Conservation (phyloP, 768 basidiomycete genomes). For the Suillus paluster region DNA sequence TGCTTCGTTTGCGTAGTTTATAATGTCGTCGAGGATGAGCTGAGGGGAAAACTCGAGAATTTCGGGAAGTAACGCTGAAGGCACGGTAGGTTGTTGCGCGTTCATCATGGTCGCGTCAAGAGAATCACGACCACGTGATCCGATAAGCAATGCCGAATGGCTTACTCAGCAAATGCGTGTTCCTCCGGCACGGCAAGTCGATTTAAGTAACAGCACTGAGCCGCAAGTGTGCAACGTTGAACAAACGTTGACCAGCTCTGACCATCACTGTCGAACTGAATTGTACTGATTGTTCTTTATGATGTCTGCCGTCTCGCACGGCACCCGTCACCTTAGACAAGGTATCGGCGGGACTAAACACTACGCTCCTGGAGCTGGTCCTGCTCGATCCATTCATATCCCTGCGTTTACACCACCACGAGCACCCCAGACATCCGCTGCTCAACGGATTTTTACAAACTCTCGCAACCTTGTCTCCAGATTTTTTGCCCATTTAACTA, state of each 20-base stretch:
- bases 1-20: constrained; percentile 80
- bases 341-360: constrained; percentile 21
- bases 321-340: constrained; percentile 29
- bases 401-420: constrained; percentile 42
- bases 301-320: constrained; percentile 32
- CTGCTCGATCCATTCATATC: constrained; percentile 50
- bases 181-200: constrained; percentile 14
- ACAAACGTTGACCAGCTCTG: not conserved
- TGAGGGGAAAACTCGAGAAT: constrained; percentile 86
- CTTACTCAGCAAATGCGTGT: constrained; percentile 26
- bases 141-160: constrained; percentile 4
- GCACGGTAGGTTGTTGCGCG: constrained; percentile 35
- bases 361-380: not conserved
- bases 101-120: constrained; percentile 4
- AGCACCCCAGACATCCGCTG: constrained; percentile 35
- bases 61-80: constrained; percentile 65
- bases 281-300: not conserved
- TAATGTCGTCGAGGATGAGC: constrained; percentile 83
- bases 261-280: not conserved
- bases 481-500: constrained; percentile 59
- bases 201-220: not conserved
- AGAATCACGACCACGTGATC: not conserved
- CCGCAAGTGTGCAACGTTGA: not conserved
- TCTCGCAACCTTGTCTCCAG: constrained; percentile 59
- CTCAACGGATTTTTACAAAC: constrained; percentile 53